Evolutionary conservation across 139 green algal genomes (phyloP), one percentile per base, ranked within the genome.

Genomic region (Tetradesmus lagerheimii): DNA sequence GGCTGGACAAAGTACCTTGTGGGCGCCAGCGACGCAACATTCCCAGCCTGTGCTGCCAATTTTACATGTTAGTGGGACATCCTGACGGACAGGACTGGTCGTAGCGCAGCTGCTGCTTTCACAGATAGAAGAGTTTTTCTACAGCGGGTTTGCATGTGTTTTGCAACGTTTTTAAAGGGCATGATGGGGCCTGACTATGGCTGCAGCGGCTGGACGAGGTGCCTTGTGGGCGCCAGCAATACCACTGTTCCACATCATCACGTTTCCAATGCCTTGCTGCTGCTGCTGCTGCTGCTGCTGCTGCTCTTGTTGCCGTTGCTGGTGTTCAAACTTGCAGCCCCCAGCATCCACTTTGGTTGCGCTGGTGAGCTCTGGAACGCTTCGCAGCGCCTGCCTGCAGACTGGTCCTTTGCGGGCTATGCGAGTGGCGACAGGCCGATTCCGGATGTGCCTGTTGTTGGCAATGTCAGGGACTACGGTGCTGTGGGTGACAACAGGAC

Each of bases 401-500:
- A 91, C 50, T 91, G 87, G 87, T 66, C 45, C 14, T 91, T 81
- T 67, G 87, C 78, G 6, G 87, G 87, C 2, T 91, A 74, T 27
- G 31, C 38, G 4, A 71, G 75, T 37, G 87, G 87, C 1, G 87
- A 91, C 78, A 18, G 50, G 23, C 76, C 78, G 16, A 47, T 86
- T 15, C 87, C 87, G 1, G 67, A 80, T 16, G 39, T 87, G 37
- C 87, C 87, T 6, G 50, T 87, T 37, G 79, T 91, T 15, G 87
- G 34, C 27, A 86, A 87, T 34, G 66, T 91, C 15, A 91, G 75
- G 50, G 78, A 85, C 57, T 91, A 82, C 34, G 87, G 87, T 18
- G 87, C 87, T 5, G 78, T 67, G 38, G 87, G 87, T 31, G 87
- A 91, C 77, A 86, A 86, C 57, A 80, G 79, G 0, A 87, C 87